Base-by-base conservation (phyloP, 106 monocot genomes). In the Xerophyta viscosa region DNA sequence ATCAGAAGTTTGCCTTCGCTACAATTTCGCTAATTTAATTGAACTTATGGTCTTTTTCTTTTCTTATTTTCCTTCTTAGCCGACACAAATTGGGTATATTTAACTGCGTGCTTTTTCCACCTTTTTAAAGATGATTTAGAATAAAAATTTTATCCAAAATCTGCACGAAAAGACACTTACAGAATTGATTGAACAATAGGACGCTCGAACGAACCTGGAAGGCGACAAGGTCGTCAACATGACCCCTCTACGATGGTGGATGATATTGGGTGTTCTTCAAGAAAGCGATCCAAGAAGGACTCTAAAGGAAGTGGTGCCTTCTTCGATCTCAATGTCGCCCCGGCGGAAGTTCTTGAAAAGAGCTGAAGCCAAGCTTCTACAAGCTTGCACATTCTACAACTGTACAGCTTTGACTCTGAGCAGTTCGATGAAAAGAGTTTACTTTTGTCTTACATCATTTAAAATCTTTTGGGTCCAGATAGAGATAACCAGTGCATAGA, bases 271-370 rank as follows among this genome's bases (percentile, higher is more conserved):
- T 58, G 60, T 42, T 79, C 84, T 2, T 57, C 63, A 3, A 66
- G 56, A 8, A 79, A 76, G 31, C 84, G 65, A 9, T 8, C 48
- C n/a, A 75, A 45, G 31, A 67, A 48, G 52, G 79, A 84, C 27
- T 52, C 8, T 17, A 44, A 31, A 5, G 57, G 46, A 22, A 59
- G 20, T 23, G 25, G 29, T 17, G 49, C 59, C 7, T 23, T 48
- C 52, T 63, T 81, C 24, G 81, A 82, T 68, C 76, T 82, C 29
- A 82, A 82, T 46, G 50, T 82, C 15, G 39, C 39, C 67, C 81
- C 76, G 13, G 65, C 80, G 0, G 62, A 71, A 53, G 53, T 70
- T 52, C 47, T 75, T 31, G 58, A 71, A 42, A 58, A 67, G 67
- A 60, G 12, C 24, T 71, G 66, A 68, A 29, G 4, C 39, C 19